Conservation (phyloP, 2,329 filamentous ascomycete species). For the Clonostachys sp. region DNA sequence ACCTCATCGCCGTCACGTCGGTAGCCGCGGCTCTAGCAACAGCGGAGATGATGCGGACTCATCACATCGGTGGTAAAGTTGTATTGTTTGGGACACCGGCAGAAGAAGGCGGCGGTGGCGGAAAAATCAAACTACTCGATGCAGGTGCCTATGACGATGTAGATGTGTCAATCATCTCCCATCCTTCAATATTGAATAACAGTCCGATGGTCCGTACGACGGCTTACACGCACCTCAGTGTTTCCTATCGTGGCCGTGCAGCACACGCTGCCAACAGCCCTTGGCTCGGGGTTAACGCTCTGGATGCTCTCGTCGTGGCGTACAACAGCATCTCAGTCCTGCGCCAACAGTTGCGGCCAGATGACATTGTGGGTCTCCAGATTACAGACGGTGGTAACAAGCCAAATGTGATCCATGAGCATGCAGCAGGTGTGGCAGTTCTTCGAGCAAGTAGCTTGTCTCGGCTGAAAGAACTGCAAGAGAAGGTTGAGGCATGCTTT, state of each 20-base stretch:
- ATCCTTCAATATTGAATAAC: slow-evolving; percentile 31
- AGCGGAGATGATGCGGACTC: slow-evolving; percentile 6
- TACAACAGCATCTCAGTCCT: slow-evolving; percentile 28
- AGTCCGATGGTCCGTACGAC: slow-evolving; percentile 45
- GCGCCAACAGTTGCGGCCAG: slow-evolving; percentile 28
- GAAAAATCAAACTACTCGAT: slow-evolving; percentile 40
- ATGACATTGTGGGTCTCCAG: slow-evolving; percentile 37
- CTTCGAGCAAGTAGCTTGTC: slow-evolving; percentile 11
- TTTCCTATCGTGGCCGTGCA: slow-evolving; percentile 47
- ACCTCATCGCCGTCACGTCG: slow-evolving; percentile 45
- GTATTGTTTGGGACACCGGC: slow-evolving; percentile 45
- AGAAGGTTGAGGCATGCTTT: slow-evolving; percentile 36
- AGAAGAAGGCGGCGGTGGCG: slow-evolving; percentile 44
- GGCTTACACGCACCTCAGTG: slow-evolving; percentile 42
- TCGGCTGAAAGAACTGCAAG: slow-evolving; percentile 20
- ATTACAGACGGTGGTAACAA: slow-evolving; percentile 47
- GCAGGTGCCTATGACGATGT: slow-evolving; percentile 35
- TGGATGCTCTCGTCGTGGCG: slow-evolving; percentile 27
- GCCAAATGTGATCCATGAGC: slow-evolving; percentile 52
- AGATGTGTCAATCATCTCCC: slow-evolving; percentile 19
- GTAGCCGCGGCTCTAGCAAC: slow-evolving; percentile 29
- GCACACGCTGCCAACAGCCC: slow-evolving; percentile 29
- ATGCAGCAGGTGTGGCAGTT: slow-evolving; percentile 28
- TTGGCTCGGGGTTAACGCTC: slow-evolving; percentile 28
- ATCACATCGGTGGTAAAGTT: slow-evolving; percentile 3